phyloP scores from a whole-genome alignment of 2,329 filamentous ascomycete species.

The Aureobasidium subglaciale region DNA sequence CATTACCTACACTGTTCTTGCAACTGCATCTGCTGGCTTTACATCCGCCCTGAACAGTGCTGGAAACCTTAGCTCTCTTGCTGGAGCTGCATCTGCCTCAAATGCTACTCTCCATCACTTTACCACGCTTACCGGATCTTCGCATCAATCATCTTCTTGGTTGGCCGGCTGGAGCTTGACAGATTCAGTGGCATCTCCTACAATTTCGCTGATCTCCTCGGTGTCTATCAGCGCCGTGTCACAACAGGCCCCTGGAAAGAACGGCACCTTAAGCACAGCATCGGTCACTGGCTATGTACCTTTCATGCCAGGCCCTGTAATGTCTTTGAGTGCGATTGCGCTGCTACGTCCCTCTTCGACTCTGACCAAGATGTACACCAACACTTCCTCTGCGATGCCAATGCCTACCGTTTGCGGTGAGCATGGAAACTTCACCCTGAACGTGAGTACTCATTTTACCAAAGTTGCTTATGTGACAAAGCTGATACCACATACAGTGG shows the following conservation, averaged over 20 bases:
- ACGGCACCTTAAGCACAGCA: background rate
- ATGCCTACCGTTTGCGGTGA: constrained; percentile 33
- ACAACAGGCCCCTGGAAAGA: background rate
- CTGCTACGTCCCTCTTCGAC: constrained; percentile 1
- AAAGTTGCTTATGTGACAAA: constrained; percentile 21
- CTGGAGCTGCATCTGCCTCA: background rate
- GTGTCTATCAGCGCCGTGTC: no score
- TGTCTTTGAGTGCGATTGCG: background rate
- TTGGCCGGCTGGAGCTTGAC: no score
- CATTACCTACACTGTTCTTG: constrained; percentile 7
- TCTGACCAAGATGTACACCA: constrained; percentile 7
- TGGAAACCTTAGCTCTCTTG: background rate
- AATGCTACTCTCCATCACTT: background rate
- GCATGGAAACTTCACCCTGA: constrained; percentile 36
- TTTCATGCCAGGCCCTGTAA: background rate
- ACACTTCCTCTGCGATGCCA: background rate
- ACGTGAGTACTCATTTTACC: constrained; percentile 17
- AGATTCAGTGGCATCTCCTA: no score
- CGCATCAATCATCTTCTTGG: background rate
- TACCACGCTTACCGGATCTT: background rate
- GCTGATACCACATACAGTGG: constrained; percentile 23
- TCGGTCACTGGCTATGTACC: background rate
- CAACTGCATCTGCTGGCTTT: background rate
- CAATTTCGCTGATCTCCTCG: background rate
- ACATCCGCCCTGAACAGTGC: background rate